Evolutionary conservation across 495 filamentous ascomycete genomes (phyloP).

Genomic region (Tuber brumale): DNA sequence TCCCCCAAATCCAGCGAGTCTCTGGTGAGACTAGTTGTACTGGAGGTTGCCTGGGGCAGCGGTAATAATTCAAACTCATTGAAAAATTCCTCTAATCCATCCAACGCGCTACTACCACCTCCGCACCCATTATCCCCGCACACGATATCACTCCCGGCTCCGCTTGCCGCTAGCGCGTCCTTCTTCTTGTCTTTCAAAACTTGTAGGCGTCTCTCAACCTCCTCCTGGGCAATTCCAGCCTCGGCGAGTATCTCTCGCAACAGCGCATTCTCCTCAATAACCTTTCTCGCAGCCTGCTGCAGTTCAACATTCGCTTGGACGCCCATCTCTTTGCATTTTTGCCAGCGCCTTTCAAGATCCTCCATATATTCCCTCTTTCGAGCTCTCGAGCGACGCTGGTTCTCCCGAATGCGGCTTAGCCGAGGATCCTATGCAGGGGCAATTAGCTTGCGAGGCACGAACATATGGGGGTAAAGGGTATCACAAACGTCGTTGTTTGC

Average conservation of each 20-base stretch:
- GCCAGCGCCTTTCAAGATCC: conserved; percentile 60
- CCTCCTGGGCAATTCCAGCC: conserved; percentile 22
- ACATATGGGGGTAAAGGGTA: neutral
- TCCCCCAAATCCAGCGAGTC: neutral
- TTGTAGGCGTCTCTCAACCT: conserved; percentile 29
- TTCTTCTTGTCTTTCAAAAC: conserved; percentile 7
- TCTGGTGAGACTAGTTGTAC: neutral
- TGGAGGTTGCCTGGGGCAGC: neutral
- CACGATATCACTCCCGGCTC: neutral
- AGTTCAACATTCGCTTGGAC: conserved; percentile 56
- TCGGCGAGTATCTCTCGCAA: conserved; percentile 47
- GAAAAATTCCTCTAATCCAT: neutral
- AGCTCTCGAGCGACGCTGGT: conserved; percentile 72
- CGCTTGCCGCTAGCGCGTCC: neutral
- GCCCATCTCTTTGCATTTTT: conserved; percentile 53
- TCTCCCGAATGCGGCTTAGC: conserved; percentile 57
- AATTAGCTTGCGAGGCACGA: neutral
- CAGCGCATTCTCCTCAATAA: conserved; percentile 57
- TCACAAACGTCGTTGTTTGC: neutral
- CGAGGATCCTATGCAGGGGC: conserved; percentile 23
- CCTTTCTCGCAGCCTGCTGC: conserved; percentile 56
- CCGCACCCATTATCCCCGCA: conserved; percentile 13
- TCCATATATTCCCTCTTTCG: conserved; percentile 66
- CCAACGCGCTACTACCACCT: neutral
- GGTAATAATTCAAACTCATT: conserved; percentile 2